Base-by-base conservation (phyloP, 305 asterid species). In the Stenogyne calaminthoides region DNA sequence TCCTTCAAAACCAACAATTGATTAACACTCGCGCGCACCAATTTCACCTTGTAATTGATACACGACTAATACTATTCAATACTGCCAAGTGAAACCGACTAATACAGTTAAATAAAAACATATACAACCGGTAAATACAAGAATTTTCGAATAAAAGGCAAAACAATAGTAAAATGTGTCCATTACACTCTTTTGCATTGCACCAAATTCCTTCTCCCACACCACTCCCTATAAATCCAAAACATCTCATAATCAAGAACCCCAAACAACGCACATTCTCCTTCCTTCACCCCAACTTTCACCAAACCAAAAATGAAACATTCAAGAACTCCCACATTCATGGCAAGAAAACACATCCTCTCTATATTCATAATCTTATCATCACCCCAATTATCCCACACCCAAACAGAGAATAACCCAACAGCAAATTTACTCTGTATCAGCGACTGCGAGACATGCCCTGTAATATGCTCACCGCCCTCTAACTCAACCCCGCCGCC, bases 391-490 rank as follows among this genome's bases (percentile, higher is more conserved):
- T 60, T 72, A 51, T 84, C 87, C 7, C 51, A 83, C 14, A 56
- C 60, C 65, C 86, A 76, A 80, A 69, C 83, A 42, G 46, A 44
- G 66, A 9, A 55, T 7, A 18, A 44, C 46, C 77, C 88, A n/a
- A 64, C 78, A 1, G 57, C 79, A 10, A 78, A 84, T 49, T 64
- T 85, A 71, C 75, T 88, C 12, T 92, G 97, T 83, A 85, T 88
- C 3, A 92, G 96, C 76, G 95, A 89, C 3, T 90, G 97, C 39
- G 75, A 66, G 6, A 80, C 95, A 2, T 90, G 97, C 73, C 95
- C 97, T 2, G 80, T 81, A 72, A 85, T 85, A 15, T 90, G 97
- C 82, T 84, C 95, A 0, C 82, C 95, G n/a, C 89, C 89, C 12
- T 29, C 72, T 14, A 81, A 85, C 2, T 29, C 77, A n/a, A 75